Conservation (phyloP, 495 filamentous ascomycete genomes). For the Pseudevernia furfuracea region DNA sequence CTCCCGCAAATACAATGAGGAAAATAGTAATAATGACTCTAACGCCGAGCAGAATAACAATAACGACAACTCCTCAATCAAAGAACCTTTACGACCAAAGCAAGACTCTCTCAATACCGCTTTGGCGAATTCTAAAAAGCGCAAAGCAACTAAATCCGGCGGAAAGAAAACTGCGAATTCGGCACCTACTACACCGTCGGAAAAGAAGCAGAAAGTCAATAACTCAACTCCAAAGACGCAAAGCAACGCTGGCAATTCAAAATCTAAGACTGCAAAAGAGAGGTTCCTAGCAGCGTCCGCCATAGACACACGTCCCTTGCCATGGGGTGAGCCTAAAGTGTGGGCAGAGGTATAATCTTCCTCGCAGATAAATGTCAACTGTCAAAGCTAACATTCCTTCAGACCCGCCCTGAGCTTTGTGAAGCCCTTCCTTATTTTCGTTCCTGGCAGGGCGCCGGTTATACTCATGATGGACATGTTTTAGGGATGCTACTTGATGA, state of each 20-base stretch:
- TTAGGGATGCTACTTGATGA: constrained; percentile 57
- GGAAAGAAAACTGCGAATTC: background rate
- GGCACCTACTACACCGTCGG: background rate
- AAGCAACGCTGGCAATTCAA: background rate
- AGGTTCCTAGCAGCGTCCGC: too few species aligned
- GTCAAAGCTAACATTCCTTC: background rate
- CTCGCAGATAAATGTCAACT: too few species aligned
- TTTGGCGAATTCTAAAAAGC: background rate
- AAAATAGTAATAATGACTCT: background rate
- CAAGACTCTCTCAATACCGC: background rate
- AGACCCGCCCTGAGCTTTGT: constrained; percentile 52
- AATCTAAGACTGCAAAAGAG: background rate
- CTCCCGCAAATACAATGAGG: background rate
- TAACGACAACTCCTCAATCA: background rate
- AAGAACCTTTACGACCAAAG: background rate
- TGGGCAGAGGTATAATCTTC: constrained; percentile 47
- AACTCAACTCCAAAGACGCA: background rate
- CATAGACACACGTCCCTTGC: constrained; percentile 20
- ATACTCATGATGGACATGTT: constrained; percentile 42
- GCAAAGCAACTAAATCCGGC: background rate
- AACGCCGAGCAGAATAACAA: background rate
- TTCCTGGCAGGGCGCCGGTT: constrained; percentile 51
- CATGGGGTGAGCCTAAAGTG: constrained; percentile 41
- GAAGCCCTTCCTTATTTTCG: constrained; percentile 62
- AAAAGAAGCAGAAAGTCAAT: background rate